A percentile compares a stretch with the other conserved stretches of the same genome.
Conservation (phyloP, 352 stramenopile species). For the Bremia lactucae region DNA sequence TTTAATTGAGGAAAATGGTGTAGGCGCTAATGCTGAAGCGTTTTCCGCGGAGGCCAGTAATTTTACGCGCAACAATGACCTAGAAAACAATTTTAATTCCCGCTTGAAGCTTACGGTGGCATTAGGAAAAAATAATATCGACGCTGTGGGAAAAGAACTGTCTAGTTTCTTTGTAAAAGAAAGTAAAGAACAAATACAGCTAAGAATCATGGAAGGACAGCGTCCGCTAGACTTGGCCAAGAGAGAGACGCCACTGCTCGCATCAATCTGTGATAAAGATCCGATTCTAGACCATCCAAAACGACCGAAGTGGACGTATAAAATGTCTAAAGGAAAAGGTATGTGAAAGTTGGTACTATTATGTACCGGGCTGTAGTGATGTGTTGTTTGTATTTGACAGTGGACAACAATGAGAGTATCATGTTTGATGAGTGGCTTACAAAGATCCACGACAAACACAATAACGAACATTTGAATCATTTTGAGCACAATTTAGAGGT, state of each 20-base stretch:
- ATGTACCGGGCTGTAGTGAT: not conserved
- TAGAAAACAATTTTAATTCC: conserved; percentile 52
- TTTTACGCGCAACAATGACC: conserved; percentile 55
- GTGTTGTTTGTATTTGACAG: conserved; percentile 10
- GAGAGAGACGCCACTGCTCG: conserved; percentile 45
- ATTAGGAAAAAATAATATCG: conserved; percentile 75
- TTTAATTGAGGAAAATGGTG: conserved; percentile 6
- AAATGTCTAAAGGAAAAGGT: conserved; percentile 79
- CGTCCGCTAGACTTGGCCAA: conserved; percentile 42
- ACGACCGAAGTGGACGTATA: conserved; percentile 62
- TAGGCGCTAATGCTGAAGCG: conserved; percentile 20
- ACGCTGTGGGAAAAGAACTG: conserved; percentile 70
- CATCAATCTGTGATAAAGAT: conserved; percentile 47
- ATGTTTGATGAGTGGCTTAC: conserved; percentile 83
- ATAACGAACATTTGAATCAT: conserved; percentile 72
- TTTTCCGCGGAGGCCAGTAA: conserved; percentile 49
- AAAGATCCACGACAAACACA: conserved; percentile 79
- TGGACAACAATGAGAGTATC: conserved; percentile 70
- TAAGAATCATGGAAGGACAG: conserved; percentile 79
- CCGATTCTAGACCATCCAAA: conserved; percentile 63
- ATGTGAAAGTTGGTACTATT: conserved; percentile 2
- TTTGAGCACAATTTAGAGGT: conserved; percentile 84
- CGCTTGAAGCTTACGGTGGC: conserved; percentile 71
- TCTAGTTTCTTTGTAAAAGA: conserved; percentile 83
- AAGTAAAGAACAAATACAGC: conserved; percentile 79